phyloP scores from a whole-genome alignment of 1,284 basidiomycete genomes.

The Cerrena zonata region DNA sequence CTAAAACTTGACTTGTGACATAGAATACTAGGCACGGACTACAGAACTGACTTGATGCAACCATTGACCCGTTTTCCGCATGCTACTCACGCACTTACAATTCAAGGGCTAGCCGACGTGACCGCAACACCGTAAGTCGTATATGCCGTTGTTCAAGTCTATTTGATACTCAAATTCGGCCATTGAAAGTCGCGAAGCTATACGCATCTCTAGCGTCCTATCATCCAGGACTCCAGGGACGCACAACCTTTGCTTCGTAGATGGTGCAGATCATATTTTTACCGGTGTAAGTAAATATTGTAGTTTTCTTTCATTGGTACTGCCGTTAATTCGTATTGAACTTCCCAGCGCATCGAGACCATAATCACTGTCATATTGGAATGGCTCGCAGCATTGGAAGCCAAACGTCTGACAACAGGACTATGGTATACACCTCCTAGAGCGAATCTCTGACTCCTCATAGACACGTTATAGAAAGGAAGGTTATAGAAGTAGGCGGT shows the following conservation, averaged over 20 bases:
- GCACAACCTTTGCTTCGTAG: constrained; percentile 60
- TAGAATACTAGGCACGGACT: constrained; percentile 55
- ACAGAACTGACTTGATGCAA: constrained; percentile 51
- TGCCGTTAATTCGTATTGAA: neutral
- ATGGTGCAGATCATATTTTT: constrained; percentile 72
- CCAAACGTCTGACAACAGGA: neutral
- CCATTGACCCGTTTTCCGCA: constrained; percentile 28
- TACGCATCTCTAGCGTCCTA: constrained; percentile 59
- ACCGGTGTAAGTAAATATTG: constrained; percentile 37
- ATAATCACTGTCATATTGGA: neutral
- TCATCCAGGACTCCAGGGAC: constrained; percentile 54
- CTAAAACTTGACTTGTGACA: constrained; percentile 41
- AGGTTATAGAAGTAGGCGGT: no score
- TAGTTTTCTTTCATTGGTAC: neutral
- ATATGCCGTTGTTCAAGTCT: neutral
- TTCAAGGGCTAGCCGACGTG: constrained; percentile 62
- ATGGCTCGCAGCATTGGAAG: neutral
- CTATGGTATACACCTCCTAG: constrained; percentile 8
- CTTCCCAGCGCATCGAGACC: neutral
- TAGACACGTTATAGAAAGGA: no score
- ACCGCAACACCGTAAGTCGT: constrained; percentile 59
- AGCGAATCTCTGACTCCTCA: constrained; percentile 15
- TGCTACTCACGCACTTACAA: constrained; percentile 66
- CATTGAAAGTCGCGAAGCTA: constrained; percentile 25
- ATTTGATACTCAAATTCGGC: neutral